Percentiles rank a stretch among this genome's conserved stretches.
phyloP scores from a whole-genome alignment of 345 rosid genomes.

The Lepidium sativum region DNA sequence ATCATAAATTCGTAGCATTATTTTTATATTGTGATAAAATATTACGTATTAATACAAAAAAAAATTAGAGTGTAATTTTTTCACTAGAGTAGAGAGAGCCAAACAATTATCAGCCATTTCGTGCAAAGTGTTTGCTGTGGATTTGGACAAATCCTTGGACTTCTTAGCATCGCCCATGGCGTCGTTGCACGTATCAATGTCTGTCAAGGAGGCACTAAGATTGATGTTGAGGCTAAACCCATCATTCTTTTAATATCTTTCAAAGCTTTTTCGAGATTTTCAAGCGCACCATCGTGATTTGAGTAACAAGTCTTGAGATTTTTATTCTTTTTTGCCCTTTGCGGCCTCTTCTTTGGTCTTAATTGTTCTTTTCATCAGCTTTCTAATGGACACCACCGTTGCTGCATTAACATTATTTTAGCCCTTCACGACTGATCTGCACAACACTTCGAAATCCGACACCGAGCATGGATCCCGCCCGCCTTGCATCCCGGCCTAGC shows the following conservation, averaged over 20 bases:
- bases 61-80: too few species aligned
- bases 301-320: slow-evolving; percentile 15
- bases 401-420: slow-evolving; percentile 21
- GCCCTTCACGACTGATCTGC: slow-evolving; percentile 26
- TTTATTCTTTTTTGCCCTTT: not conserved
- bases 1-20: too few species aligned
- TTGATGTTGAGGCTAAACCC: slow-evolving; percentile 16
- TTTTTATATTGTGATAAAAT: too few species aligned
- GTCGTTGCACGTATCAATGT: slow-evolving; percentile 28
- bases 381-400: slow-evolving; percentile 22
- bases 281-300: slow-evolving; percentile 7
- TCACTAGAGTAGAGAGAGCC: slow-evolving; percentile 22
- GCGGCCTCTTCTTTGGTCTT: not conserved
- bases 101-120: slow-evolving; percentile 28
- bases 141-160: not conserved
- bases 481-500: not conserved
- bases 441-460: slow-evolving; percentile 12
- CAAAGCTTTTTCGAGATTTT: slow-evolving; percentile 20
- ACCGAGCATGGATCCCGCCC: slow-evolving; percentile 19
- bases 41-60: too few species aligned
- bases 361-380: slow-evolving; percentile 2
- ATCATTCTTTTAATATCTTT: slow-evolving; percentile 21
- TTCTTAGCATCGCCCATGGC: not conserved
- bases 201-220: slow-evolving; percentile 23
- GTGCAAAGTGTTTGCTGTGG: not conserved